These are phyloP conservation scores for Dichotomopilus funicola DNA, from an alignment of 2,329 filamentous ascomycete genomes.

Conservation along the genomic window DNA sequence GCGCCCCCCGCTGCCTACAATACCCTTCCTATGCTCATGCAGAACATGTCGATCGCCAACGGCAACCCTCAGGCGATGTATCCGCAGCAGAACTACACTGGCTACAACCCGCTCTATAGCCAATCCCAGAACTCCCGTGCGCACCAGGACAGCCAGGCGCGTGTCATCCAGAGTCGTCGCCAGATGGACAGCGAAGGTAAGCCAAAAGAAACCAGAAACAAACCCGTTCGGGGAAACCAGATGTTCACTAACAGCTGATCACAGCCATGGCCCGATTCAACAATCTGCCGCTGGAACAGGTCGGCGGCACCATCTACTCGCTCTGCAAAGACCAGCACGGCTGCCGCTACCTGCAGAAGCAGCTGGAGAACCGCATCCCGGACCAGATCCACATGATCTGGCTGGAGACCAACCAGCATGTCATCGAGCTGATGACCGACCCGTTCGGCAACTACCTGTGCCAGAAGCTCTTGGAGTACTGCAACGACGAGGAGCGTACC, in stretches of 20 bases:
- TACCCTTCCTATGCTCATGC: slow-evolving; percentile 59
- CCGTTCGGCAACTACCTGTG: slow-evolving; percentile 99
- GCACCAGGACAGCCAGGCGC: slow-evolving; percentile 66
- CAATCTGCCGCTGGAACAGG: slow-evolving; percentile 73
- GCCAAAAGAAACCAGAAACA: slow-evolving; percentile 10
- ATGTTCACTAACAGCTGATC: slow-evolving; percentile 27
- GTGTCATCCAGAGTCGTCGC: slow-evolving; percentile 69
- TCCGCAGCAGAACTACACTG: slow-evolving; percentile 50
- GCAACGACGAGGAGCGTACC: slow-evolving; percentile 91
- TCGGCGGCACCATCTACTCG: slow-evolving; percentile 76
- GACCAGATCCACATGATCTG: slow-evolving; percentile 90
- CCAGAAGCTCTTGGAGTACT: slow-evolving; percentile 94
- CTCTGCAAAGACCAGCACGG: slow-evolving; percentile 98
- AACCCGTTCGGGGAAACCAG: too few species aligned
- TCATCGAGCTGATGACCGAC: slow-evolving; percentile 97
- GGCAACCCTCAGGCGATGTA: slow-evolving; percentile 40
- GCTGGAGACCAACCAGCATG: slow-evolving; percentile 84
- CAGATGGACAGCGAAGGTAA: slow-evolving; percentile 66
- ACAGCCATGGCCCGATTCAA: slow-evolving; percentile 71
- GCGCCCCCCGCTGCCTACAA: slow-evolving; percentile 30
- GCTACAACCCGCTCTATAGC: slow-evolving; percentile 46
- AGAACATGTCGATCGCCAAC: slow-evolving; percentile 53
- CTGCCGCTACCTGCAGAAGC: slow-evolving; percentile 93
- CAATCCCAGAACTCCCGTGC: slow-evolving; percentile 34
- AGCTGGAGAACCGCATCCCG: slow-evolving; percentile 81